Evolutionary conservation across 2,329 filamentous ascomycete species (phyloP).

Genomic region (Chalaropsis thielavioides): DNA sequence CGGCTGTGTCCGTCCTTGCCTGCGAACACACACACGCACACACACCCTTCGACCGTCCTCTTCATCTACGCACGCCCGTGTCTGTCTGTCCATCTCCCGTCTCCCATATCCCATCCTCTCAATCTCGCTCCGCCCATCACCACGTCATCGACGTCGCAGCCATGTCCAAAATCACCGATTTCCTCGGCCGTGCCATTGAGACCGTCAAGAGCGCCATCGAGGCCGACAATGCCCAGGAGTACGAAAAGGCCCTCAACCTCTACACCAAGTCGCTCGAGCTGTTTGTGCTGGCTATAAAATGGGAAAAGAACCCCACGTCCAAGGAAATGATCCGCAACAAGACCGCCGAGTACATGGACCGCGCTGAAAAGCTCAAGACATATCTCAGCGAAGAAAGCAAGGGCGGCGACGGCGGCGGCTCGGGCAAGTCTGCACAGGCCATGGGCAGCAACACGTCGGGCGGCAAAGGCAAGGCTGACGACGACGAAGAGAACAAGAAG

Average conservation of each 20-base stretch:
- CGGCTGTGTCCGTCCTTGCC: not conserved
- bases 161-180: constrained; percentile 49
- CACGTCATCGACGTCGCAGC: too few species aligned
- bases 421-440: constrained; percentile 34
- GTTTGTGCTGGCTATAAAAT: constrained; percentile 97
- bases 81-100: not conserved
- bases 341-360: constrained; percentile 94
- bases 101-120: not conserved
- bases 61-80: not conserved
- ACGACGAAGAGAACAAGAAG: constrained; percentile 94
- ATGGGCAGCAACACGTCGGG: constrained; percentile 59
- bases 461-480: constrained; percentile 44
- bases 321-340: constrained; percentile 97
- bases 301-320: constrained; percentile 95
- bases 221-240: constrained; percentile 85
- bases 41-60: too few species aligned
- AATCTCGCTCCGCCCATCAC: not conserved
- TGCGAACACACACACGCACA: too few species aligned
- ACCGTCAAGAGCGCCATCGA: constrained; percentile 97
- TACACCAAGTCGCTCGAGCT: constrained; percentile 95
- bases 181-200: constrained; percentile 90
- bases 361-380: constrained; percentile 91
- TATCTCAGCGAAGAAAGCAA: constrained; percentile 57
- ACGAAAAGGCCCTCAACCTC: constrained; percentile 89
- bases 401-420: constrained; percentile 25